Evolutionary conservation across 176 grass and related monocot species (phyloP).

Genomic region (Triticum turgidum): DNA sequence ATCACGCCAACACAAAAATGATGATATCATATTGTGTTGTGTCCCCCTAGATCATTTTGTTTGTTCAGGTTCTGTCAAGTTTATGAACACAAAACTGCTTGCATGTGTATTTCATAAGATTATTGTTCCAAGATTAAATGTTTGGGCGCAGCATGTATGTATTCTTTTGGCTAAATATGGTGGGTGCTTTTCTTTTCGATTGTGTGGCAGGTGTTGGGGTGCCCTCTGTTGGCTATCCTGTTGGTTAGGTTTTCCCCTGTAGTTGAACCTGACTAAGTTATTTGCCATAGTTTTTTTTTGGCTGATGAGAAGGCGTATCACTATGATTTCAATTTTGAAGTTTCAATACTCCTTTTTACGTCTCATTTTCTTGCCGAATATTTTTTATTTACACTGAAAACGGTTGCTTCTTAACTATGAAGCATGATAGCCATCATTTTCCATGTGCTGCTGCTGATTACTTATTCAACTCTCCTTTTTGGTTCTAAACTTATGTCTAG

Average conservation of each 20-base stretch:
- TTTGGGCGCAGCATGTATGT: too few relatives aligned
- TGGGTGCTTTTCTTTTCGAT: too few relatives aligned
- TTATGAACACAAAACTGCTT: neutral
- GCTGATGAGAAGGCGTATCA: neutral
- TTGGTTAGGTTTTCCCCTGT: too few relatives aligned
- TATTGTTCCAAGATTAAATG: too few relatives aligned
- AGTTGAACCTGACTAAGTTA: neutral
- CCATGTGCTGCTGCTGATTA: neutral
- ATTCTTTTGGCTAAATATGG: too few relatives aligned
- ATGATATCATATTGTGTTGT: neutral
- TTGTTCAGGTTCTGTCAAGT: neutral
- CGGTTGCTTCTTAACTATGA: neutral
- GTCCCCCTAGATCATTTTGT: neutral
- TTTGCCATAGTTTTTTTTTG: neutral
- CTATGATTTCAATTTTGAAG: neutral
- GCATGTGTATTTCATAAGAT: too few relatives aligned
- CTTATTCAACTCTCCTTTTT: neutral
- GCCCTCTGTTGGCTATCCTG: too few relatives aligned
- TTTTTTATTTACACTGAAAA: neutral
- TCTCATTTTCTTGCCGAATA: neutral
- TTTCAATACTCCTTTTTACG: neutral
- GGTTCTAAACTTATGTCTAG: too few relatives aligned
- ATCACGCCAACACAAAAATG: neutral
- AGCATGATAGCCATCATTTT: too few relatives aligned
- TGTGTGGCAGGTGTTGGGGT: too few relatives aligned